Conservation (phyloP, 2,329 filamentous ascomycete species). For the Colletotrichum zoysiae region DNA sequence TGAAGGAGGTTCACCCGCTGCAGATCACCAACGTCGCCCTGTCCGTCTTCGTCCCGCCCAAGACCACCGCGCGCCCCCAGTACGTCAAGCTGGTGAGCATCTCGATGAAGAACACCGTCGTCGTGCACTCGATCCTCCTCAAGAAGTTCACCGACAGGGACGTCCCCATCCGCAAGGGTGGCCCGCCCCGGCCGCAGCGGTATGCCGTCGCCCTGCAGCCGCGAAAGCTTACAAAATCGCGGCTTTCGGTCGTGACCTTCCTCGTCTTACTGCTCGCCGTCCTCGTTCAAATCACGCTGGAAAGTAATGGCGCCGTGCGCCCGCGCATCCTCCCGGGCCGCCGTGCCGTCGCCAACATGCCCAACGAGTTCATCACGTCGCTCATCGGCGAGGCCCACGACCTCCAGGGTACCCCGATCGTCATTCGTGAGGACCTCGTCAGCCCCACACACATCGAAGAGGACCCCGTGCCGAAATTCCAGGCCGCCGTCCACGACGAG, state of each 20-base stretch:
- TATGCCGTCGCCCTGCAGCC: conserved; percentile 77
- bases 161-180: conserved; percentile 50
- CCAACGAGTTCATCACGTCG: conserved; percentile 52
- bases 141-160: conserved; percentile 57
- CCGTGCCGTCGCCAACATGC: conserved; percentile 33
- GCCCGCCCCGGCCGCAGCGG: conserved; percentile 66
- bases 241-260: conserved; percentile 67
- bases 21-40: conserved; percentile 72
- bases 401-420: conserved; percentile 52
- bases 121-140: conserved; percentile 84
- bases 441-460: conserved; percentile 42
- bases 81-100: conserved; percentile 84
- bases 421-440: conserved; percentile 53
- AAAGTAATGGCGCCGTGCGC: conserved; percentile 69
- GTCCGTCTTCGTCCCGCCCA: conserved; percentile 68
- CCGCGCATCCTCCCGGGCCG: conserved; percentile 51
- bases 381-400: conserved; percentile 52
- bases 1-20: conserved; percentile 67
- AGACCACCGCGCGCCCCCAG: conserved; percentile 60
- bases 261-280: conserved; percentile 72
- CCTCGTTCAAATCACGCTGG: conserved; percentile 73
- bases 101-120: conserved; percentile 82
- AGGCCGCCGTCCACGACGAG: conserved; percentile 61
- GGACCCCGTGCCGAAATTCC: conserved; percentile 47
- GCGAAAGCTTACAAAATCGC: conserved; percentile 60